Base-by-base conservation (phyloP, 148 eudicot genomes). In the Rhododendron griersonianum region DNA sequence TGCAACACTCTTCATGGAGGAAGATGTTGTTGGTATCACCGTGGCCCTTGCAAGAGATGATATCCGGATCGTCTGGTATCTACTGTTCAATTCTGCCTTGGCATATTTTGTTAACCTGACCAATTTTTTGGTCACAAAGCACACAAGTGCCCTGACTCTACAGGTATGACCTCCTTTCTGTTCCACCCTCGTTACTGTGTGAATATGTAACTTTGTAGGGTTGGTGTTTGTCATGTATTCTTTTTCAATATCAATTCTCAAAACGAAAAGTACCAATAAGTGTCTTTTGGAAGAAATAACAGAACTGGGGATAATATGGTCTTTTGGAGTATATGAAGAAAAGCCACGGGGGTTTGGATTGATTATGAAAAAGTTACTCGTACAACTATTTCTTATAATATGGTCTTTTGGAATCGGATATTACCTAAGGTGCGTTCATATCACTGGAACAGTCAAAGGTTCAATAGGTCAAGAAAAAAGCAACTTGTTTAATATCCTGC, bases 61-160 rank as follows among this genome's bases (percentile, higher is more conserved):
- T 87, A 44, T 92, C 83, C 92, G 89, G 91, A 96, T 96, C 80
- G 86, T 96, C 50, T 95, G 98, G 98, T 93, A 90, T 81, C 91
- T 96, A 83, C 65, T 96, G 73, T 96, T 96, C 93, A 96, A 96
- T 88, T 96, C 98, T 81, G 87, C 98, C 28, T 91, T 94, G 78
- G 98, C 98, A 37, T 96, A 96, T 89, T 94, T 93, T 86, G 98
- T 96, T 89, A 96, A 96, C 88, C 88, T 96, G 92, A 95, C 98
- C 90, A 96, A 96, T 81, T 96, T 96, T 91, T 86, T 96, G 93
- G 98, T 96, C 87, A 96, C 98, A 81, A 96, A 96, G 83, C 98
- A 96, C 88, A 95, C 98, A 65, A 96, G 98, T 91, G 98, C 98
- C 74, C 90, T 96, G 82, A 96, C 98, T 82, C 95, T 96, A 67